phyloP scores from a whole-genome alignment of 225 moss, liverwort and hornwort genomes.

The Physcomitrium patens region DNA sequence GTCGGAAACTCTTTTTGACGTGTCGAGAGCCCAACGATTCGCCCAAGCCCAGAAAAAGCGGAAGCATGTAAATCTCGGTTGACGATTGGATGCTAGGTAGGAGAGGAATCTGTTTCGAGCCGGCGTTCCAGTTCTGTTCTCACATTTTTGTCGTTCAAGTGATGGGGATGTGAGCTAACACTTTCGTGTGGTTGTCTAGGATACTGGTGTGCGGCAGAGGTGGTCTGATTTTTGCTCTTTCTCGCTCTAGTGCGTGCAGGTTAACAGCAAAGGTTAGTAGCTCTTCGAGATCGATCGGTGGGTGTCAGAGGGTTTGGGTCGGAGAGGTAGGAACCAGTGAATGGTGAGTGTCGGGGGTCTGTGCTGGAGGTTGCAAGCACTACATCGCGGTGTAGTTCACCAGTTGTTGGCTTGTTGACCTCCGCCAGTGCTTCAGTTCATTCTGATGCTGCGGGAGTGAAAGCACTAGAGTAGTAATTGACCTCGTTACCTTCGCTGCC shows the following conservation, averaged over 20 bases:
- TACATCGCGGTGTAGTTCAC: not conserved
- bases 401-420: no score
- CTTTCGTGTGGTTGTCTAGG: not conserved
- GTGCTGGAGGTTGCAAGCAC: not conserved
- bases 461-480: no score
- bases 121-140: not conserved
- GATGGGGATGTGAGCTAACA: not conserved
- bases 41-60: conserved; percentile 25
- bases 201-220: conserved; percentile 1
- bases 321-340: not conserved
- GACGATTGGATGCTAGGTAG: not conserved
- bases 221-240: not conserved
- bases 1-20: conserved; percentile 36
- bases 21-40: conserved; percentile 32
- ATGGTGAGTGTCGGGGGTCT: not conserved
- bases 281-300: conserved; percentile 26
- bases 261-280: not conserved
- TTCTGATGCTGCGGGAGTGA: no score
- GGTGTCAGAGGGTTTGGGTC: not conserved
- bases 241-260: not conserved
- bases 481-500: no score
- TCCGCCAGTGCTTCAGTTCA: no score
- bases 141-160: not conserved
- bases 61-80: conserved; percentile 36
- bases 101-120: conserved; percentile 27